These are phyloP conservation scores for Oryza brachyantha DNA, from an alignment of 176 grass and related monocot genomes.

Conservation along the genomic window DNA sequence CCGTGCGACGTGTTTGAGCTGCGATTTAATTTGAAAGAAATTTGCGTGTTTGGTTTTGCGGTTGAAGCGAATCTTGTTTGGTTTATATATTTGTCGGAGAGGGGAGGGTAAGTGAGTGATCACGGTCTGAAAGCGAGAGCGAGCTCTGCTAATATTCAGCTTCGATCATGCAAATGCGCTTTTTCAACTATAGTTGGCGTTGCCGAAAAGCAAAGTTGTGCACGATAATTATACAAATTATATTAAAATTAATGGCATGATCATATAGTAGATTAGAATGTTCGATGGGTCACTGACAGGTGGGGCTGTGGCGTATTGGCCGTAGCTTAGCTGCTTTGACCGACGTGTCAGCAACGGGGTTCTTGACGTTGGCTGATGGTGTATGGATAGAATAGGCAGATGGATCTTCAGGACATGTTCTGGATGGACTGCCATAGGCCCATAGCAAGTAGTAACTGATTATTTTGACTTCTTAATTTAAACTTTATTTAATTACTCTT, in stretches of 20 bases:
- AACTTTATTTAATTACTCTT: no score
- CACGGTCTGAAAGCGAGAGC: slow-evolving; percentile 35
- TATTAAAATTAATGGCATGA: not conserved
- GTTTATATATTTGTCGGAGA: not conserved
- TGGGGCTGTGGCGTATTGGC: not conserved
- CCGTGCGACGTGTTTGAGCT: not conserved
- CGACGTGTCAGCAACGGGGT: not conserved
- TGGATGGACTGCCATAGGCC: no score
- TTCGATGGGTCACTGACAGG: not conserved
- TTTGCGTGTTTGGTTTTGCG: not conserved
- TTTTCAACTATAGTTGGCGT: slow-evolving; percentile 9
- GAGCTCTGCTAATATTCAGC: not conserved
- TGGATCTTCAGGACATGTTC: no score
- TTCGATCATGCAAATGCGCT: not conserved
- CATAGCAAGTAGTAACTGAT: no score
- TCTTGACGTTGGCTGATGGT: not conserved
- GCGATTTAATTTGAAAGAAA: not conserved
- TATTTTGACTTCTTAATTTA: no score
- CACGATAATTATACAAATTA: no score
- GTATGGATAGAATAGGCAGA: not conserved
- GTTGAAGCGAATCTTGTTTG: not conserved
- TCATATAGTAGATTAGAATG: not conserved
- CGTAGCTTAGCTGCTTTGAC: not conserved
- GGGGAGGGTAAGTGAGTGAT: slow-evolving; percentile 27
- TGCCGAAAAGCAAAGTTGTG: slow-evolving; percentile 10